These are phyloP conservation scores for Plasmodium yoelii DNA, from an alignment of 169 alveolate genomes.

Conservation along the genomic window DNA sequence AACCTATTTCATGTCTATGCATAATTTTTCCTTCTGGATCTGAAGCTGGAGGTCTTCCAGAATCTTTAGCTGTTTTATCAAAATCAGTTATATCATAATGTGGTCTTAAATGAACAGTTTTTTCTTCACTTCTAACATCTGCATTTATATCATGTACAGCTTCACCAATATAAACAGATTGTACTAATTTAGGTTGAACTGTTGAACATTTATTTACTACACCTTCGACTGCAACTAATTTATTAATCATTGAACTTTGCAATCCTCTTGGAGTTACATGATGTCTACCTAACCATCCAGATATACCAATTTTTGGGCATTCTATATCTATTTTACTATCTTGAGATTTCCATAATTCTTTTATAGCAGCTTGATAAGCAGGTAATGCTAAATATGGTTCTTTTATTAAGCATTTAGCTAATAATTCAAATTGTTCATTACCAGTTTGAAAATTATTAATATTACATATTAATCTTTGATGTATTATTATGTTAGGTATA, in stretches of 20 bases:
- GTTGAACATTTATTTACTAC: conserved; percentile 95
- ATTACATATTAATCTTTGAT: conserved; percentile 81
- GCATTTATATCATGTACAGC: conserved; percentile 88
- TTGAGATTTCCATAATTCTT: conserved; percentile 86
- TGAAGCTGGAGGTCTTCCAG: conserved; percentile 82
- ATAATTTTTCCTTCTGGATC: conserved; percentile 85
- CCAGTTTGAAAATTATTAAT: conserved; percentile 81
- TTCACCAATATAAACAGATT: conserved; percentile 94
- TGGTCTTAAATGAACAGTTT: conserved; percentile 88
- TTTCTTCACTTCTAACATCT: conserved; percentile 82
- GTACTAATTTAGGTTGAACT: conserved; percentile 93
- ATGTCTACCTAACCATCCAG: conserved; percentile 97
- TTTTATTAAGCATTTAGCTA: conserved; percentile 79
- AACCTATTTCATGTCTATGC: conserved; percentile 93
- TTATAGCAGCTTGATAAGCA: conserved; percentile 89
- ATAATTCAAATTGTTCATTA: conserved; percentile 77
- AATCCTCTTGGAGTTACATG: conserved; percentile 98
- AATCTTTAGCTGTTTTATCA: conserved; percentile 80
- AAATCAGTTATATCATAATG: conserved; percentile 86
- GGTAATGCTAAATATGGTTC: conserved; percentile 87
- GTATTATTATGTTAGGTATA: conserved; percentile 81
- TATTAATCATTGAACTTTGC: conserved; percentile 91
- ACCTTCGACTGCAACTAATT: conserved; percentile 96
- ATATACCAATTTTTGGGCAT: conserved; percentile 90
- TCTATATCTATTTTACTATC: conserved; percentile 78